Conservation (phyloP, 805 yeast species). For the Tetrapisispora pingtungensis region DNA sequence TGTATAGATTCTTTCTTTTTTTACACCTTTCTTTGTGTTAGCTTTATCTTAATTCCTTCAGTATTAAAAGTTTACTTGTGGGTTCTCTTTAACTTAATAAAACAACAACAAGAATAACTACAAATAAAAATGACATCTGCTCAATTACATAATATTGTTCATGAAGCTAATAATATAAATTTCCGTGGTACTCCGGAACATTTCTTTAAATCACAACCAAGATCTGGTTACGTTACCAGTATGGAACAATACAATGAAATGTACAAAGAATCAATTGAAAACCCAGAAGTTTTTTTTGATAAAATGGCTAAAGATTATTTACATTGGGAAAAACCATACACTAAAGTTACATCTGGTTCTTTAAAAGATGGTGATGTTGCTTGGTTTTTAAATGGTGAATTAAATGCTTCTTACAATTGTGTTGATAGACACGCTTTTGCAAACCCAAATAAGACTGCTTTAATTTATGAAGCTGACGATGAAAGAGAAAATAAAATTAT, state of each 20-base stretch:
- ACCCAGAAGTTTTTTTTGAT: conserved; percentile 80
- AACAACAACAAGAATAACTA: too few relatives aligned
- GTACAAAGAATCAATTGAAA: conserved; percentile 68
- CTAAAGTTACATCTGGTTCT: conserved; percentile 41
- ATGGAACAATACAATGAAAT: conserved; percentile 61
- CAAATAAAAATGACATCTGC: conserved; percentile 11
- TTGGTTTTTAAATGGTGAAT: conserved; percentile 89
- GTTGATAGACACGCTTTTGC: conserved; percentile 91
- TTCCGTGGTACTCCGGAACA: conserved; percentile 31
- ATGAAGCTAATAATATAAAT: conserved; percentile 32
- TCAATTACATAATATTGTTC: conserved; percentile 30
- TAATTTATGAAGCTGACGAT: conserved; percentile 92
- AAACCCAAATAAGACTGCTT: conserved; percentile 75
- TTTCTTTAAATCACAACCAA: conserved; percentile 33
- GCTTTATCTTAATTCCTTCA: too few relatives aligned
- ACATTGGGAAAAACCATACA: conserved; percentile 68
- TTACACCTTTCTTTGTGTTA: too few relatives aligned
- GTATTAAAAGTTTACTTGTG: too few relatives aligned
- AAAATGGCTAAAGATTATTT: conserved; percentile 62
- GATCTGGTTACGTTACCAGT: conserved; percentile 40
- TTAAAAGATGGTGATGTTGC: conserved; percentile 71
- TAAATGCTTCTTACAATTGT: conserved; percentile 88
- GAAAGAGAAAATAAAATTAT: conserved; percentile 60
- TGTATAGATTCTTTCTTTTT: too few relatives aligned
- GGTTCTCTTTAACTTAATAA: too few relatives aligned